Base-by-base conservation (phyloP, 2,329 filamentous ascomycete species). In the Zopfia rhizophila region DNA sequence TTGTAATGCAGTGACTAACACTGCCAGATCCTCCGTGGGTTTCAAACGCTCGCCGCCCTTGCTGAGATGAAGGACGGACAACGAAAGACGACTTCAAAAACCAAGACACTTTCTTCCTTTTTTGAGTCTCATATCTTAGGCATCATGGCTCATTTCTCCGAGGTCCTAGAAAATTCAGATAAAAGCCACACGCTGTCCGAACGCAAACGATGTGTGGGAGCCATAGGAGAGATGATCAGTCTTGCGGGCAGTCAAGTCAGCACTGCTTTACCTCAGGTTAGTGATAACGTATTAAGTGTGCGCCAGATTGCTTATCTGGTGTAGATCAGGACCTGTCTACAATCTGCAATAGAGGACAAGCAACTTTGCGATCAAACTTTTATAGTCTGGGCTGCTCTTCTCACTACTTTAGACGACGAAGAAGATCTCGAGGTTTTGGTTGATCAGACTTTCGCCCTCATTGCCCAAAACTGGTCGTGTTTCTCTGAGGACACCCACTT, bases 261-360 rank as follows among this genome's bases (percentile, higher is more conserved):
- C 50, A 85, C 88, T 58, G 94, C 90, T 37, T 79, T 96, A 28
- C 93, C 94, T 16, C 93, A 97, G 77, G 89, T 91, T 72, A 58
- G 79, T 71, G 10, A 38, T 16, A n/a, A 16, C 11, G 8, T 38
- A 7, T 14, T 5, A 7, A 35, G 5, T 27, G 27, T 3, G 21
- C 36, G 8, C 16, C 13, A 12, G 30, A 5, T 12, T 36, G n/a
- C 65, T 74, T 35, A 74, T 10, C 17, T 6, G 12, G 6, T 14
- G 11, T 43, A 93, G 86, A 93, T 97, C 44, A 91, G 91, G 56
- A 91, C 93, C n/a, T 97, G 90, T 65, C 78, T 99, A 10, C 85
- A 96, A 52, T 91, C 91, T 16, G 91, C 91, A 0, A 82, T 97
- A 48, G 81, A 88, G 12, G 83, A 89, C 38, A 80, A 86, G 31